These are phyloP conservation scores for Neurospora sp. DNA, from an alignment of 495 filamentous ascomycete species.

Conservation along the genomic window DNA sequence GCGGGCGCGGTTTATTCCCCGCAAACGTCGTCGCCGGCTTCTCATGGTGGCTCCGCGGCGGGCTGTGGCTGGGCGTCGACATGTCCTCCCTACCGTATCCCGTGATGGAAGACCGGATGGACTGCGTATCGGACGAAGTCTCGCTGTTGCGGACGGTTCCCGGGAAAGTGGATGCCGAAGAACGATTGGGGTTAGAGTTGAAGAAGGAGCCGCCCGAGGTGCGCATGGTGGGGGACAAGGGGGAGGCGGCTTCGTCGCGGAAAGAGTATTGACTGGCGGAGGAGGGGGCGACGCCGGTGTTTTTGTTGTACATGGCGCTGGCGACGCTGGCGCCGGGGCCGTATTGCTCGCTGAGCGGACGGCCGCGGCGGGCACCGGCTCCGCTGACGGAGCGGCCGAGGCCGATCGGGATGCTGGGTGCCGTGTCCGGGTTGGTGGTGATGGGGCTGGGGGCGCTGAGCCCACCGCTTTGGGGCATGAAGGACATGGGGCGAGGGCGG, in stretches of 20 bases:
- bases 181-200: slow-evolving; percentile 35
- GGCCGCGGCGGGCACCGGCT: slow-evolving; percentile 31
- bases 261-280: slow-evolving; percentile 33
- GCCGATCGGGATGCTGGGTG: too few relatives aligned
- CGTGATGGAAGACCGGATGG: slow-evolving; percentile 29
- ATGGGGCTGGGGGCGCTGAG: too few relatives aligned
- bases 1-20: slow-evolving; percentile 70
- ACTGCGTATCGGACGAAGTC: slow-evolving; percentile 41
- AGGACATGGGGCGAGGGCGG: too few relatives aligned
- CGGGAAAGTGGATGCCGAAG: slow-evolving; percentile 32
- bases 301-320: slow-evolving; percentile 69
- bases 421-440: too few relatives aligned
- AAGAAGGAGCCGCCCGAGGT: slow-evolving; percentile 29
- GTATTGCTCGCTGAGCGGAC: slow-evolving; percentile 63
- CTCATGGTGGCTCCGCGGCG: slow-evolving; percentile 40
- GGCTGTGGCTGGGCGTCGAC: slow-evolving; percentile 45
- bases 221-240: slow-evolving; percentile 45
- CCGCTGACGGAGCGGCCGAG: slow-evolving; percentile 42
- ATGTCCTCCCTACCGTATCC: slow-evolving; percentile 32
- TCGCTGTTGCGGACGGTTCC: slow-evolving; percentile 52
- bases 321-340: slow-evolving; percentile 54
- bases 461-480: too few relatives aligned
- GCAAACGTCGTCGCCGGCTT: slow-evolving; percentile 52
- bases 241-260: slow-evolving; percentile 33
- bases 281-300: slow-evolving; percentile 45